phyloP scores from a whole-genome alignment of 2,329 filamentous ascomycete genomes.

The Sporothrix sp. region DNA sequence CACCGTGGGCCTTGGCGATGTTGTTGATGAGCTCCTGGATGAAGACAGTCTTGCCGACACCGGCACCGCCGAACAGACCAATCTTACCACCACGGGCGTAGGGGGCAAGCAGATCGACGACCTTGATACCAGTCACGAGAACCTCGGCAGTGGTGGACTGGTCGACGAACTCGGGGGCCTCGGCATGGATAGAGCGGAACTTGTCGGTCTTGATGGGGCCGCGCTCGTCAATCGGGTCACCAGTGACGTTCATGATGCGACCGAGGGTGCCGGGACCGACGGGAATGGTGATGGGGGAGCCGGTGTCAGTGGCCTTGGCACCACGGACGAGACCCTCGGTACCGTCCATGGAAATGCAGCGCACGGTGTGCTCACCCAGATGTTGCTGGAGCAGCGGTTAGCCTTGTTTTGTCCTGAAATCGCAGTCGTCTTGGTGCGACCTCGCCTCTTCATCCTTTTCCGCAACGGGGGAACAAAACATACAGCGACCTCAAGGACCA shows the following conservation, averaged over 20 bases:
- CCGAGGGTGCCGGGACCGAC: constrained; percentile 89
- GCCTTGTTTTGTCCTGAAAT: not conserved
- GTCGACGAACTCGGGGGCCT: constrained; percentile 84
- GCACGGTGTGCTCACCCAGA: constrained; percentile 96
- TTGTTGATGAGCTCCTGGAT: constrained; percentile 99
- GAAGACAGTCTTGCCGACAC: constrained; percentile 99
- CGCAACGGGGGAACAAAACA: constrained; percentile 23
- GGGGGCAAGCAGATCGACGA: constrained; percentile 95
- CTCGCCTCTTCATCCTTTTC: not conserved
- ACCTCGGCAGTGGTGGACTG: constrained; percentile 96
- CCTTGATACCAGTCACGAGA: constrained; percentile 99
- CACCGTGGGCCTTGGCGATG: constrained; percentile 99
- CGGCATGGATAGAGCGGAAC: constrained; percentile 83
- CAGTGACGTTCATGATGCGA: constrained; percentile 99
- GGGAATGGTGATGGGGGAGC: constrained; percentile 89
- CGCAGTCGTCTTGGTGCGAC: too few species aligned
- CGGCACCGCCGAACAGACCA: constrained; percentile 99
- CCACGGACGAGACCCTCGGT: constrained; percentile 99
- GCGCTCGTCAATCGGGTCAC: constrained; percentile 99
- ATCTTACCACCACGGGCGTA: constrained; percentile 99
- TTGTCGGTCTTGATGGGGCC: constrained; percentile 93
- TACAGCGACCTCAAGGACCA: constrained; percentile 95
- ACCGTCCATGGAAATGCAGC: constrained; percentile 99
- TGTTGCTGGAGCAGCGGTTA: constrained; percentile 63
- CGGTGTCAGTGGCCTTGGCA: constrained; percentile 74